These are phyloP conservation scores for Penicillium cataractarum DNA, from an alignment of 495 filamentous ascomycete species.

Conservation along the genomic window DNA sequence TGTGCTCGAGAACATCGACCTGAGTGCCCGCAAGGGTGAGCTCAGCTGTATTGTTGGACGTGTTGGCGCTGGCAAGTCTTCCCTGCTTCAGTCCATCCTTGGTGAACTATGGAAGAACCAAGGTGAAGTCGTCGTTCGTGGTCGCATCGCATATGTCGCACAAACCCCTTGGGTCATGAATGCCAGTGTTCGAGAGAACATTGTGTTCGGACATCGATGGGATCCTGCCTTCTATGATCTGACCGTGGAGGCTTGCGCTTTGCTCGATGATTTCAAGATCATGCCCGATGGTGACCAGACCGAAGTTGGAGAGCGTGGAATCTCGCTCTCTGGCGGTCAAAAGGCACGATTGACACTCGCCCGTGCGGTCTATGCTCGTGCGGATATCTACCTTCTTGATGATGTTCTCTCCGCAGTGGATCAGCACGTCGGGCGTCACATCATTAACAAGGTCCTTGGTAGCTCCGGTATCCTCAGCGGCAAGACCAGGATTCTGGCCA, in stretches of 20 bases:
- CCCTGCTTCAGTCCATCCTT: constrained; percentile 80
- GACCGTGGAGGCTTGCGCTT: constrained; percentile 90
- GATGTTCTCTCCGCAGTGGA: constrained; percentile 96
- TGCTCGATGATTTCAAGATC: constrained; percentile 87
- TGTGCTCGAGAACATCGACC: constrained; percentile 76
- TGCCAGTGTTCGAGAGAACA: constrained; percentile 93
- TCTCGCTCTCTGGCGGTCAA: constrained; percentile 95
- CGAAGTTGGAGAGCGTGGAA: constrained; percentile 94
- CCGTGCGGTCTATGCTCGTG: constrained; percentile 92
- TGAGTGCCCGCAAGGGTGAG: constrained; percentile 86
- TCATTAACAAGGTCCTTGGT: constrained; percentile 93
- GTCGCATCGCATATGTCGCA: constrained; percentile 84
- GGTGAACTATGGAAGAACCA: constrained; percentile 90
- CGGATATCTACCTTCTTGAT: constrained; percentile 95
- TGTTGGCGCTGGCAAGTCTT: constrained; percentile 93
- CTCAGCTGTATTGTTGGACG: constrained; percentile 93
- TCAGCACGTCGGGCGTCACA: constrained; percentile 92
- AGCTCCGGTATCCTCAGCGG: constrained; percentile 76
- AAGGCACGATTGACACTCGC: constrained; percentile 95
- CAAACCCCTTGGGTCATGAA: constrained; percentile 98
- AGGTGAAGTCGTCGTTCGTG: constrained; percentile 81
- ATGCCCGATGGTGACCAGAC: constrained; percentile 97
- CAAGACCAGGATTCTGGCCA: constrained; percentile 93
- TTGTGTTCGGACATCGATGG: constrained; percentile 94
- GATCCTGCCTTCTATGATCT: constrained; percentile 94